A percentile compares a stretch with the other conserved stretches of the same genome.
These are phyloP conservation scores for Lepiota brunneoincarnata DNA, from an alignment of 768 basidiomycete genomes.

Conservation along the genomic window DNA sequence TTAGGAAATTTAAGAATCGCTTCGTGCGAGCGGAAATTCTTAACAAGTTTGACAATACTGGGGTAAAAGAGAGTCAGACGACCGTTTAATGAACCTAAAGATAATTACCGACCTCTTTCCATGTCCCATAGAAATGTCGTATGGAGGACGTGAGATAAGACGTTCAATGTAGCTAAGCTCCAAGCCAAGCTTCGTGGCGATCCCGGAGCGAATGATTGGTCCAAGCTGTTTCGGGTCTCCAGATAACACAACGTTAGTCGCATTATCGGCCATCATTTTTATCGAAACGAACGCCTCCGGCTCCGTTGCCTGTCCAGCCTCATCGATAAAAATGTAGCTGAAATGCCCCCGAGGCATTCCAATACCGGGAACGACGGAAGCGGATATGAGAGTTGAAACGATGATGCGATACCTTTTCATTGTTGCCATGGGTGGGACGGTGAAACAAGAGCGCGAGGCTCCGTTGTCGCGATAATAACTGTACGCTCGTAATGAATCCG, in stretches of 20 bases:
- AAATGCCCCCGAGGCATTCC: conserved; percentile 63
- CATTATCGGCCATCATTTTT: conserved; percentile 51
- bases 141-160: conserved; percentile 33
- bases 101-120: conserved; percentile 26
- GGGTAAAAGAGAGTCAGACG: background rate
- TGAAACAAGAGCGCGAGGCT: conserved; percentile 26
- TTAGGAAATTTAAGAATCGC: conserved; percentile 63
- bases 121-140: conserved; percentile 18
- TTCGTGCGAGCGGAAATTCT: conserved; percentile 65
- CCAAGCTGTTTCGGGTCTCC: conserved; percentile 75
- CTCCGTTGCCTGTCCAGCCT: conserved; percentile 72
- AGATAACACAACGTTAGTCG: conserved; percentile 59
- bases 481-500: conserved; percentile 38
- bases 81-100: background rate
- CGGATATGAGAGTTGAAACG: conserved; percentile 66
- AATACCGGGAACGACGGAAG: conserved; percentile 51
- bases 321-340: conserved; percentile 67
- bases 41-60: conserved; percentile 60
- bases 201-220: conserved; percentile 57
- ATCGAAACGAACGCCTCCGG: conserved; percentile 63
- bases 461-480: conserved; percentile 31
- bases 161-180: conserved; percentile 62
- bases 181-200: conserved; percentile 56
- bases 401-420: conserved; percentile 49
- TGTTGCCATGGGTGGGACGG: conserved; percentile 33